Evolutionary conservation across 371 early-diverging fungal species (phyloP), one percentile per base, ranked within the genome.

Genomic region (Lichtheimia ornata): DNA sequence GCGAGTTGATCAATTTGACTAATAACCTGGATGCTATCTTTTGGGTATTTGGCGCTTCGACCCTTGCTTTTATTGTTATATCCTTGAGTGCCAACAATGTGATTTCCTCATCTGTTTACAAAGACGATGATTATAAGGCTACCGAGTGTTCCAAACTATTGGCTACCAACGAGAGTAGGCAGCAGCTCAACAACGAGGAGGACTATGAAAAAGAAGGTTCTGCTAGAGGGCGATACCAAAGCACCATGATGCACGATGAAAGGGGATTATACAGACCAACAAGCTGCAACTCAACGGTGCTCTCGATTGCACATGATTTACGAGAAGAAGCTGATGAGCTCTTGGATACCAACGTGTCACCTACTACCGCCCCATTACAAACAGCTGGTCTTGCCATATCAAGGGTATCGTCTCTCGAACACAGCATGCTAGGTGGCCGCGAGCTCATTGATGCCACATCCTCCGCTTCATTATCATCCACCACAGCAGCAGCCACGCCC

Each of bases 31-130:
- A 76, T 57, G 63, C 59, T 13, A 43, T 76, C 25, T 76, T 76
- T 49, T 76, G 64, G 62, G 71, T 72, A 2, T 73, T 71, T 65
- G 76, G 67, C 42, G 56, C 24, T 0, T 66, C 73, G 9, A 73
- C 71, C 1, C 1, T 62, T 2, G 30, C 62, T 9, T 76, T 76
- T 25, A 64, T 71, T 25, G 6, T 64, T 4, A 58, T 62, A 44
- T 42, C 71, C 2, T 58, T 56, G 14, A 18, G 18, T 22, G 17
- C 17, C 47, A 47, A 17, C 47, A 15, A 47, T 17, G 41, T 56
- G 22, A 35, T 35, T 11, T 35, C 35, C 35, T 35, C 35, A 0
- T 6, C 1, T 35, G 2, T 35, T 9, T 9, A 35, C 35, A 2
- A 9, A 9, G 35, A 35, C 6, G 9, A 35, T 35, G 35, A 35